phyloP scores from a whole-genome alignment of 306 rosid genomes.

The Vigna angularis region DNA sequence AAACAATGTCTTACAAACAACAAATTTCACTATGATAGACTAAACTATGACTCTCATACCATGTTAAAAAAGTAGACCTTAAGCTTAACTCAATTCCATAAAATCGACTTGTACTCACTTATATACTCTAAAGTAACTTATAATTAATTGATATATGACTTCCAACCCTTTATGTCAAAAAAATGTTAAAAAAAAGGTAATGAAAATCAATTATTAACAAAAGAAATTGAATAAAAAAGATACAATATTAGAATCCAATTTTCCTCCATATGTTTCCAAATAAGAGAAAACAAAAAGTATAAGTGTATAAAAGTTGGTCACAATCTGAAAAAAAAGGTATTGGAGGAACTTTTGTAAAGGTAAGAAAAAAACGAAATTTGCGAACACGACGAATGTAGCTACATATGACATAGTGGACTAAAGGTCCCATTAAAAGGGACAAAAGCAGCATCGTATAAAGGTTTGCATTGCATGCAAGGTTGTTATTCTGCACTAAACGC shows the following conservation, averaged over 20 bases:
- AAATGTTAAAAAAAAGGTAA: too few relatives aligned
- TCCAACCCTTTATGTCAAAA: too few relatives aligned
- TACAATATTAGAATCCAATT: background rate
- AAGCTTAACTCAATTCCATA: too few relatives aligned
- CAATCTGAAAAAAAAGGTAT: background rate
- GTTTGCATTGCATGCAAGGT: background rate
- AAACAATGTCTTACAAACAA: too few relatives aligned
- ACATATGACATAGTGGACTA: background rate
- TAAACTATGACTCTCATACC: too few relatives aligned
- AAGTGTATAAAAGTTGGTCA: background rate
- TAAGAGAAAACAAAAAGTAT: background rate
- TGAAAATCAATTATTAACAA: background rate
- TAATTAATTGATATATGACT: too few relatives aligned
- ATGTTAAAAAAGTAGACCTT: too few relatives aligned
- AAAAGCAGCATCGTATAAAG: background rate
- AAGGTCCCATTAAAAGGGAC: background rate
- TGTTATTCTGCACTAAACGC: background rate
- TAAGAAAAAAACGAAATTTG: background rate
- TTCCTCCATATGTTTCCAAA: background rate
- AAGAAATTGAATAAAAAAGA: background rate
- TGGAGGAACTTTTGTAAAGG: background rate
- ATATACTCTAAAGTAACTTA: too few relatives aligned
- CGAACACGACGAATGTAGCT: background rate
- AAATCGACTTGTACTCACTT: too few relatives aligned
- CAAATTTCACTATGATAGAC: too few relatives aligned